phyloP scores from a whole-genome alignment of 2,329 filamentous ascomycete species.

The Mycosphaerella sp. region DNA sequence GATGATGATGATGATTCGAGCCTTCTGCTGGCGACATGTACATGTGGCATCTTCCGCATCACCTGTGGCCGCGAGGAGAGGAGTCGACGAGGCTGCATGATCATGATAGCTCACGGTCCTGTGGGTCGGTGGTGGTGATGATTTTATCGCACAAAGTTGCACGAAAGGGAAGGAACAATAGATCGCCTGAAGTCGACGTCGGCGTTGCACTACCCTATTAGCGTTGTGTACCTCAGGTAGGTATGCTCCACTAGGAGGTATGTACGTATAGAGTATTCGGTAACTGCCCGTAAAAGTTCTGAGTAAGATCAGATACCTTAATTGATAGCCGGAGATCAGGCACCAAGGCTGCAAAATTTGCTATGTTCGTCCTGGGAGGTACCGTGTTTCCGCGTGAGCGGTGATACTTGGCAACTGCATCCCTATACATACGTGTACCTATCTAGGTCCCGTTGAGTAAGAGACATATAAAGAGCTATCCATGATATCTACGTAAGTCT shows the following conservation, averaged over 20 bases:
- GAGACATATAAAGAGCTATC: too few relatives aligned
- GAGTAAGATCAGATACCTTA: too few relatives aligned
- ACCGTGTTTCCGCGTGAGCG: too few relatives aligned
- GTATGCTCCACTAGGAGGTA: too few relatives aligned
- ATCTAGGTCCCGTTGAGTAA: background rate
- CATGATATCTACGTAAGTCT: too few relatives aligned
- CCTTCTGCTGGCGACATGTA: background rate
- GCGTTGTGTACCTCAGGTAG: background rate
- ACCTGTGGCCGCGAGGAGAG: background rate
- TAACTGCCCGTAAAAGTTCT: too few relatives aligned
- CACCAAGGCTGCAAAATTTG: background rate
- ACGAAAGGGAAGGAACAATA: background rate
- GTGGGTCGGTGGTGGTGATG: too few relatives aligned
- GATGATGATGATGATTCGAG: constrained; percentile 3
- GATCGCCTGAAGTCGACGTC: background rate
- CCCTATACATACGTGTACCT: background rate
- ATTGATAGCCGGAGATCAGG: background rate
- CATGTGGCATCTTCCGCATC: background rate
- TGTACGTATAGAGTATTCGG: too few relatives aligned
- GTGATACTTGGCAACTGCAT: too few relatives aligned
- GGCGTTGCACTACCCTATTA: background rate
- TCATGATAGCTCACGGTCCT: background rate
- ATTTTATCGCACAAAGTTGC: background rate
- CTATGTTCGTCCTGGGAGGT: too few relatives aligned
- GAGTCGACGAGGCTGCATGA: background rate